These are phyloP conservation scores for Endoconidiophora laricicola DNA, from an alignment of 2,329 filamentous ascomycete genomes.

Conservation along the genomic window DNA sequence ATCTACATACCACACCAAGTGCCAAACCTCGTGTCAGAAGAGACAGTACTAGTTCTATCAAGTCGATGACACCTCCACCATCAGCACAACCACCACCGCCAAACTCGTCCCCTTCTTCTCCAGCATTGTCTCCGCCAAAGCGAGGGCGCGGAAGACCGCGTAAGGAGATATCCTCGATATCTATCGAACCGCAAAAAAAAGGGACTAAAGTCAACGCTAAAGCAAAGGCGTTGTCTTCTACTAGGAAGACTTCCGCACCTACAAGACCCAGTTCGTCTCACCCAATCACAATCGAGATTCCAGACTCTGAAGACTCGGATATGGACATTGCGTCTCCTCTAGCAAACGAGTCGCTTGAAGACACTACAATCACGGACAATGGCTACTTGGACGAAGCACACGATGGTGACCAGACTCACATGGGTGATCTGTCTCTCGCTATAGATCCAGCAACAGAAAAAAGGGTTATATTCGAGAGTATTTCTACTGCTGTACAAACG, in stretches of 20 bases:
- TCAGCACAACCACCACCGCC: slow-evolving; percentile 3
- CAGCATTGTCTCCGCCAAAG: background rate
- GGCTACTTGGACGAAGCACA: slow-evolving; percentile 4
- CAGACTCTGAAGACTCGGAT: slow-evolving; percentile 11
- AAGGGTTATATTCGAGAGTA: slow-evolving; percentile 30
- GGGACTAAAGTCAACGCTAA: background rate
- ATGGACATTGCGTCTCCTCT: background rate
- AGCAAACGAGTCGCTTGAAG: background rate
- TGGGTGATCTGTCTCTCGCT: slow-evolving; percentile 27
- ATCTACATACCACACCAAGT: background rate
- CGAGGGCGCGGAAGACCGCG: slow-evolving; percentile 21
- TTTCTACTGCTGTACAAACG: slow-evolving; percentile 37
- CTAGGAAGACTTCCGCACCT: too few species aligned
- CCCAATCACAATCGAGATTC: slow-evolving; percentile 11
- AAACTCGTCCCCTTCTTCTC: background rate
- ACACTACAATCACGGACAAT: slow-evolving; percentile 7
- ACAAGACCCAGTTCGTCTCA: background rate
- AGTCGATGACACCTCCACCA: slow-evolving; percentile 8
- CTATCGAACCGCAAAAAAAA: background rate
- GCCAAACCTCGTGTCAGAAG: background rate
- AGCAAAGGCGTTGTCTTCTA: background rate
- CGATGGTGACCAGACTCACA: slow-evolving; percentile 21
- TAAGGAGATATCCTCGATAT: background rate
- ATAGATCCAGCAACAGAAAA: slow-evolving; percentile 26
- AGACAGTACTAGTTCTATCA: slow-evolving; percentile 1